A percentile compares a stretch with the other conserved stretches of the same genome.
Conservation (phyloP, 495 filamentous ascomycete genomes). For the Podospora tetraspora region DNA sequence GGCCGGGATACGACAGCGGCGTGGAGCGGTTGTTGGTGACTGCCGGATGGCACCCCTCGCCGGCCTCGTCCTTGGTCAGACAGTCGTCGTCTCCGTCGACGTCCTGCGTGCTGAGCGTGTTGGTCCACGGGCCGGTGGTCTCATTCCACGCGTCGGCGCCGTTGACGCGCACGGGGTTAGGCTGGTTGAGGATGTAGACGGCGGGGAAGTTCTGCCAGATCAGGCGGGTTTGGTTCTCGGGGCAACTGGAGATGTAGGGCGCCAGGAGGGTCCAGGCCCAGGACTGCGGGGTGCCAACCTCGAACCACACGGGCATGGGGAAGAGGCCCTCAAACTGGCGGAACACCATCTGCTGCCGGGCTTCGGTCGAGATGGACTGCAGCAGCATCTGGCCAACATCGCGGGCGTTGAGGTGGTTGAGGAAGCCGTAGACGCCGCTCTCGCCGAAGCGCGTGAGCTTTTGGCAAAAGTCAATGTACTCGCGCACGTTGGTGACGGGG, state of each 20-base stretch:
- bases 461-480: slow-evolving; percentile 83
- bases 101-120: slow-evolving; percentile 33
- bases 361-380: slow-evolving; percentile 76
- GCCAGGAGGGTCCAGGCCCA: slow-evolving; percentile 86
- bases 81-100: slow-evolving; percentile 44
- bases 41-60: slow-evolving; percentile 54
- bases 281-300: slow-evolving; percentile 73
- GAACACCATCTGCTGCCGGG: slow-evolving; percentile 84
- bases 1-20: slow-evolving; percentile 72
- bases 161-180: slow-evolving; percentile 60
- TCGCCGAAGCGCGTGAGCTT: slow-evolving; percentile 80
- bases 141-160: slow-evolving; percentile 52
- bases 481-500: slow-evolving; percentile 67
- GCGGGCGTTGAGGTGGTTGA: slow-evolving; percentile 73
- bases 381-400: slow-evolving; percentile 67
- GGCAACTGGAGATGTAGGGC: slow-evolving; percentile 78
- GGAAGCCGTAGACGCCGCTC: slow-evolving; percentile 77
- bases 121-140: slow-evolving; percentile 45
- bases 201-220: slow-evolving; percentile 87
- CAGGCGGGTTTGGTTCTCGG: slow-evolving; percentile 65
- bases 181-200: slow-evolving; percentile 69
- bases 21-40: slow-evolving; percentile 61
- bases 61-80: slow-evolving; percentile 44
- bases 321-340: slow-evolving; percentile 79
- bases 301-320: slow-evolving; percentile 83